Base-by-base conservation (phyloP, 176 grass and related monocot species). In the Oryza officinalis region DNA sequence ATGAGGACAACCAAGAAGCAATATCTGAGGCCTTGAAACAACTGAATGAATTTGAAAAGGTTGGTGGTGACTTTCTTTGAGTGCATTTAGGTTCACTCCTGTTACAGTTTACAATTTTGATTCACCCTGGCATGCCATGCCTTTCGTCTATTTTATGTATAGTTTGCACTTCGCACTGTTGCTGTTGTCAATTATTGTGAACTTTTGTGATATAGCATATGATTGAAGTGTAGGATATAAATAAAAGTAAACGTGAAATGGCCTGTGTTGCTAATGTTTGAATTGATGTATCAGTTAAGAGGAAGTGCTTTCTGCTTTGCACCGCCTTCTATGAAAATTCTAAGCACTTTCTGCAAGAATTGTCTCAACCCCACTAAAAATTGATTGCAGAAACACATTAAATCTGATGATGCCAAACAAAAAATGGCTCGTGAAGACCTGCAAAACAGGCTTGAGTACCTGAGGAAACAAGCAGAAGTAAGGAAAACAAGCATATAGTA, bases 21-120 rank as follows among this genome's bases (percentile, higher is more conserved):
- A 98, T 98, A 86, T 93, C 96, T 3, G 66, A 87, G 79, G 89
- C 91, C 85, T 79, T 98, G 69, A 95, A 86, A 65, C 81, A 95
- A 45, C 80, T 98, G 67, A 98, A 93, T 90, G 93, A 98, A 72
- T 98, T 95, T 90, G 96, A 98, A 87, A 98, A 98, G 96, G 96
- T 93, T 75, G 32, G 66, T 50, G 43, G 13, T 81, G 68, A 65
- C 10, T 47, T 57, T 52, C 67, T 23, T 38, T 37, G n/a, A 71
- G 15, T 27, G 50, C 3, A 4, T 47, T 67, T 84, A 67, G 5
- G 31, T 71, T 31, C 15, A 80, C 45, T 63, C 15, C 33, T n/a
- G 12, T 30, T 71, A 5, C 35, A 74, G n/a, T 71, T 74, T 67
- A 3, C 46, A 79, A 23, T 65, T 74, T 67, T 74, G 66, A 66